Percentiles rank a stretch among this genome's conserved stretches.
These are phyloP conservation scores for Spongospora subterranea DNA, from an alignment of 208 protist genomes.

Conservation along the genomic window DNA sequence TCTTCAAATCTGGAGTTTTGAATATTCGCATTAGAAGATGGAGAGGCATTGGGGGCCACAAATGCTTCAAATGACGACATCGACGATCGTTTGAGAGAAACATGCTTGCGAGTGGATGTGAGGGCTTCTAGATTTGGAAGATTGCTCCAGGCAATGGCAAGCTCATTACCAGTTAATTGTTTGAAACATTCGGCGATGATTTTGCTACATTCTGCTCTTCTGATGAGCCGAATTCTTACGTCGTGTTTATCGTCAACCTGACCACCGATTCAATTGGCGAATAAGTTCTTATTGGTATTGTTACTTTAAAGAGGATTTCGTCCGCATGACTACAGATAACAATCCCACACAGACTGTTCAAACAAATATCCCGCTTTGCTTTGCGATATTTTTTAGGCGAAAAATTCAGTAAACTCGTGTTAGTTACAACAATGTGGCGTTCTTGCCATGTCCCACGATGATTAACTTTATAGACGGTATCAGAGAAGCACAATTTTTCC, in stretches of 20 bases:
- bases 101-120: not conserved
- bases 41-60: no score
- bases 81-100: not conserved
- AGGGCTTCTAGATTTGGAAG: not conserved
- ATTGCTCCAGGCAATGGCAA: not conserved
- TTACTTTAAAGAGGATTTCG: slow-evolving; percentile 34
- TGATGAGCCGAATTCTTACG: not conserved
- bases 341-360: not conserved
- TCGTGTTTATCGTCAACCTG: not conserved
- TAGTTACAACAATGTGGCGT: slow-evolving; percentile 27
- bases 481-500: not conserved
- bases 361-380: not conserved
- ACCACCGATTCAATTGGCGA: not conserved
- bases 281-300: not conserved
- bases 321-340: not conserved
- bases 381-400: slow-evolving; percentile 1
- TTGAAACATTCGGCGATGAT: not conserved
- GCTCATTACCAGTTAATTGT: not conserved
- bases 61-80: no score
- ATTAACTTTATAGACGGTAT: slow-evolving; percentile 21
- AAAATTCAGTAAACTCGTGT: not conserved
- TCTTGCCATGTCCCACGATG: not conserved
- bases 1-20: no score
- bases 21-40: no score
- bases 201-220: slow-evolving; percentile 1